A percentile compares a stretch with the other conserved stretches of the same genome.
phyloP scores from a whole-genome alignment of 1,284 basidiomycete genomes.

The Athelia sp. region DNA sequence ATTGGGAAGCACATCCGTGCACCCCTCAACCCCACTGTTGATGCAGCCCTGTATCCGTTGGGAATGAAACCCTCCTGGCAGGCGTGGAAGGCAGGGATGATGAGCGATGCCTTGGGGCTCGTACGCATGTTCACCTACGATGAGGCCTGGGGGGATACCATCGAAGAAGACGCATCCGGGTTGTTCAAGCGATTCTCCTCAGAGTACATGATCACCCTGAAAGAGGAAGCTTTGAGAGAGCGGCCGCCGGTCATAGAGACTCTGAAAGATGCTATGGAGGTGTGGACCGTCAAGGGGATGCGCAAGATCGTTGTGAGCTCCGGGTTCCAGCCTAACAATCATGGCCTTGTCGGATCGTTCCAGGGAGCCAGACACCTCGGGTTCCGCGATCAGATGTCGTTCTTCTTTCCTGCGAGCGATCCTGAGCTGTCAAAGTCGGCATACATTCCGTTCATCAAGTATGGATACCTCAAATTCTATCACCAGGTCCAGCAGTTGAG shows the following conservation, averaged over 20 bases:
- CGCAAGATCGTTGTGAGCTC: background rate
- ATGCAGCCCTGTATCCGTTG: background rate
- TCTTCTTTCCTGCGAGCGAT: background rate
- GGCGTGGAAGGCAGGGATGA: background rate
- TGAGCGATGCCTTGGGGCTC: background rate
- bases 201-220: background rate
- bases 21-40: background rate
- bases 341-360: background rate
- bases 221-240: background rate
- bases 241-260: background rate
- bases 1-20: background rate
- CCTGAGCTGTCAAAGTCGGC: too few species aligned
- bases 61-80: background rate
- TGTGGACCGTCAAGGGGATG: background rate
- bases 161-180: background rate
- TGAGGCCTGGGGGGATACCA: background rate
- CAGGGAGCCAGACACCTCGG: background rate
- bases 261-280: background rate
- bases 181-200: background rate
- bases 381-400: background rate
- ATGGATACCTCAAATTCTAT: too few species aligned
- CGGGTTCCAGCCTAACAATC: background rate
- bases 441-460: too few species aligned
- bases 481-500: too few species aligned
- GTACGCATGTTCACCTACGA: background rate